A percentile compares a stretch with the other conserved stretches of the same genome.
Conservation (phyloP, 2,329 filamentous ascomycete genomes). For the Colletotrichum orchidophilum region DNA sequence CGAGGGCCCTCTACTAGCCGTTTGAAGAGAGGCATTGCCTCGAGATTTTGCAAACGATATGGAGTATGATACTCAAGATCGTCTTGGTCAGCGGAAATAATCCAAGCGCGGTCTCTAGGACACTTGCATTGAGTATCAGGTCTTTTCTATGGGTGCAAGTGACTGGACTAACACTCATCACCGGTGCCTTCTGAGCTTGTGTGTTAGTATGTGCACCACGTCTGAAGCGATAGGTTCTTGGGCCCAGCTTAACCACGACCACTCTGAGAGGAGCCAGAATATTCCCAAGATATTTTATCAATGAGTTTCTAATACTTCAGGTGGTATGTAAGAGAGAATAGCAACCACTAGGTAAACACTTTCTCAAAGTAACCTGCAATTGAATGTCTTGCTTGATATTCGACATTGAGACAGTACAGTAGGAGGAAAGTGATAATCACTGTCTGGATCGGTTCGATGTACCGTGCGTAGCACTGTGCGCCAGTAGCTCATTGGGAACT, state of each 20-base stretch:
- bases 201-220: background rate
- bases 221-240: background rate
- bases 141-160: background rate
- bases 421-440: background rate
- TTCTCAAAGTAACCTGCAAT: no score
- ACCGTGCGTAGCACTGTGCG: background rate
- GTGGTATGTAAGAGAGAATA: background rate
- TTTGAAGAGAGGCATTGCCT: no score
- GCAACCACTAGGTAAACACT: background rate
- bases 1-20: no score
- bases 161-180: background rate
- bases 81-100: background rate
- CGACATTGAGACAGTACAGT: background rate
- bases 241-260: background rate
- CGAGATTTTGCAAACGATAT: background rate
- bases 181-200: background rate
- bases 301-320: no score
- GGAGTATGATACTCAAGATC: background rate
- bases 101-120: background rate
- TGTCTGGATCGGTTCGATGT: background rate
- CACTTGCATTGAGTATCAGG: background rate
- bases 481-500: background rate
- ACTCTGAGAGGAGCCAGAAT: background rate
- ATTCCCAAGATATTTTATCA: no score
- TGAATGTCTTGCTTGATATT: background rate